Base-by-base conservation (phyloP, 1,284 basidiomycete species). In the Tilletiopsis washingtonensis region DNA sequence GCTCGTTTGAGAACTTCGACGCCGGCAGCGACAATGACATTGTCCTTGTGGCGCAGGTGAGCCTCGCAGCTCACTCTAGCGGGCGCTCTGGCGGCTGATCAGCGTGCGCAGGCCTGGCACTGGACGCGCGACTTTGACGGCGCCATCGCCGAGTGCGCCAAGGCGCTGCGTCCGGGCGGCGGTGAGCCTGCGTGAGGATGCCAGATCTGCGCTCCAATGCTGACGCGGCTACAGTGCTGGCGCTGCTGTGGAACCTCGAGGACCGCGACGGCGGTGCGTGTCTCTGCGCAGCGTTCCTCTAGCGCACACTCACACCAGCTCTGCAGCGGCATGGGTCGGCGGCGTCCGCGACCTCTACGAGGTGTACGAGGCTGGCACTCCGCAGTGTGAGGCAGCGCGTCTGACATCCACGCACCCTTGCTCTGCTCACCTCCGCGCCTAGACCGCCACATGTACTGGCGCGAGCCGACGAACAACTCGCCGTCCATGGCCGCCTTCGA, bases 241-340 rank as follows among this genome's bases (percentile, higher is more conserved):
- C 67, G 14, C 53, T 71, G 24, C 46, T 69, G 26, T 71, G 68
- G 68, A 71, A 71, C 49, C 43, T 71, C 24, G 68, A 71, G 47
- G 63, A 69, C 49, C 47, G 63, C 23, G 61, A 68, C 5, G 62
- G 61, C 0, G 53, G 54, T 56, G 45, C 4, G 54, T 20, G 5
- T 24, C 40, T 4, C 5, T 12, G n/a, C n/a, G n/a, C n/a, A n/a
- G 25, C 23, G 4, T n/a, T 41, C 40, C 4, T 3, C 24, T 14
- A 20, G 24, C 14, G 7, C 40, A 5, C 40, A 23, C n/a, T 20
- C 19, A 20, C 7, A 19, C 21, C 23, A 15, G n/a, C 14, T 5
- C 21, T 14, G 21, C 44, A 56, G 67, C 68, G 2, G 47, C 54
- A 2, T 71, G 68, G 68, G 63, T 69, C 0, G 64, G 55, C 0